These are phyloP conservation scores for Tolypocladium sp. DNA, from an alignment of 2,329 filamentous ascomycete genomes.

Conservation along the genomic window DNA sequence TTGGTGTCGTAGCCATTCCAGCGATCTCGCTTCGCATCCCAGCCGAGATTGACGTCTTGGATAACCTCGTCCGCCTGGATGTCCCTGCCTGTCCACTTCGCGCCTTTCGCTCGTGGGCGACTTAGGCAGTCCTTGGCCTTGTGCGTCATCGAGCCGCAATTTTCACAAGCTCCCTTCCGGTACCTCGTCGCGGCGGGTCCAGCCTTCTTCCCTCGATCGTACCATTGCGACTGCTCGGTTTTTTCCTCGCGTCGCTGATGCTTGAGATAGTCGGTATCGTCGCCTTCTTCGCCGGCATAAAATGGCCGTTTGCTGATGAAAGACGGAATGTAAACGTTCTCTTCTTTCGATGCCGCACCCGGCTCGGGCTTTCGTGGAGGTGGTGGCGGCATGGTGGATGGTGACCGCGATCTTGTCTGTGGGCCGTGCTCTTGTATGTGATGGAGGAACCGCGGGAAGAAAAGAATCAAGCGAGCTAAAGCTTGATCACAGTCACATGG, in stretches of 20 bases:
- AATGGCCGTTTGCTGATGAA: conserved; percentile 99
- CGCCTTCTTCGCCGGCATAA: conserved; percentile 74
- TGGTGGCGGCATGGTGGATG: conserved; percentile 6
- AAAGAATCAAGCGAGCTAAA: background rate
- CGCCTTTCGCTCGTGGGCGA: conserved; percentile 79
- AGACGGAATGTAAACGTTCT: conserved; percentile 95
- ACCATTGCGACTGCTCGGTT: conserved; percentile 75
- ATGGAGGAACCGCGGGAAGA: background rate
- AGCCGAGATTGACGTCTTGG: conserved; percentile 78
- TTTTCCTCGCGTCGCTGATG: conserved; percentile 68
- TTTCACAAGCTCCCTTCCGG: conserved; percentile 96
- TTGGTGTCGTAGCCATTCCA: conserved; percentile 96
- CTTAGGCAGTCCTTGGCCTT: conserved; percentile 90
- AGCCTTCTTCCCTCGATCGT: conserved; percentile 76
- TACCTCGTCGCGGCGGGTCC: conserved; percentile 91
- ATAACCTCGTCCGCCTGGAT: conserved; percentile 88
- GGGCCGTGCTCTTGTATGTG: background rate
- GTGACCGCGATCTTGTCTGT: background rate
- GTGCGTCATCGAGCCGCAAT: conserved; percentile 95
- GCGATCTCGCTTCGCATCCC: conserved; percentile 94
- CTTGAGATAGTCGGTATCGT: conserved; percentile 81
- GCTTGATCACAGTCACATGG: background rate
- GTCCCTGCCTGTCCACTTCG: conserved; percentile 84
- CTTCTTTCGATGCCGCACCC: conserved; percentile 58
- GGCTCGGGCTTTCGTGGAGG: conserved; percentile 24